Evolutionary conservation across 164 flowering plant genomes (phyloP).

Genomic region (Akebia trifoliata): DNA sequence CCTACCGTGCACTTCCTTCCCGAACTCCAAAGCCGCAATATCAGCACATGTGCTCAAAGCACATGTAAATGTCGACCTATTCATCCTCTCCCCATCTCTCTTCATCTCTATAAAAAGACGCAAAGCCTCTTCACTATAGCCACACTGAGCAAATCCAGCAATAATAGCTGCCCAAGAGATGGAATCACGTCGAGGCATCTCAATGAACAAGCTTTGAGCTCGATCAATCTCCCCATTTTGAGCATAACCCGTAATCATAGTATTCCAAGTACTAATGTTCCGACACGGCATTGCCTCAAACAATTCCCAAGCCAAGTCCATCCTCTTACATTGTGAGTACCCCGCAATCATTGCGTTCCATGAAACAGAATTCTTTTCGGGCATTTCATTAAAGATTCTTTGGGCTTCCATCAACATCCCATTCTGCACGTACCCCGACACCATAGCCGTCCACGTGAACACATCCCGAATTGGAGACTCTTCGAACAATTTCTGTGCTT

Average conservation of each 20-base stretch:
- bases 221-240: constrained; percentile 54
- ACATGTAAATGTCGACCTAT: constrained; percentile 64
- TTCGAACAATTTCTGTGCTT: constrained; percentile 65
- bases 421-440: constrained; percentile 84
- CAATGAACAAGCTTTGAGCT: constrained; percentile 62
- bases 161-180: constrained; percentile 96
- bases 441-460: constrained; percentile 88
- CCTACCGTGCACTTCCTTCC: constrained; percentile 73
- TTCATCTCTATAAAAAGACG: constrained; percentile 57
- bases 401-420: constrained; percentile 67
- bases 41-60: constrained; percentile 76
- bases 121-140: constrained; percentile 64
- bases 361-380: constrained; percentile 67
- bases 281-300: constrained; percentile 75
- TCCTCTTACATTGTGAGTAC: constrained; percentile 50
- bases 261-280: constrained; percentile 83
- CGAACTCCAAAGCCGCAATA: constrained; percentile 72
- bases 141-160: constrained; percentile 77
- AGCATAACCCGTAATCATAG: constrained; percentile 88
- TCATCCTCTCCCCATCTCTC: constrained; percentile 57
- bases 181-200: constrained; percentile 72
- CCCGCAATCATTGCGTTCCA: constrained; percentile 95
- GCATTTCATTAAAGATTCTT: constrained; percentile 67
- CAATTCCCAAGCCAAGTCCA: constrained; percentile 67
- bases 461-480: constrained; percentile 62